Conservation (phyloP, 163 green algal genomes). For the Chlorella variabilis region DNA sequence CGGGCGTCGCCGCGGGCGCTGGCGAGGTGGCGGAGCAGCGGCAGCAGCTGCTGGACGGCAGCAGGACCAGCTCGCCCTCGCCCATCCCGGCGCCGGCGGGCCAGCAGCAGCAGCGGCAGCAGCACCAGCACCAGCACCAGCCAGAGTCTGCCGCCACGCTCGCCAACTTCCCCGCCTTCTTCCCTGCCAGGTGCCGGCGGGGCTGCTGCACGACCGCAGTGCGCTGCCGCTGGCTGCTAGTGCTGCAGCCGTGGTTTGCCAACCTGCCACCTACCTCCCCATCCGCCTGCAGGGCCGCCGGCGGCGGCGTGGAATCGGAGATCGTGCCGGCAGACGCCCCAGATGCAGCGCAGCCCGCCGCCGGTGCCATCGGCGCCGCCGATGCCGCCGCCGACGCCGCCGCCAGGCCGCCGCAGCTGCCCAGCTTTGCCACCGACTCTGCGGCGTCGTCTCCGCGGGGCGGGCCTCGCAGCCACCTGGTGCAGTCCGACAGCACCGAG, state of each 20-base stretch:
- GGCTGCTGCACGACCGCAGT: too few relatives aligned
- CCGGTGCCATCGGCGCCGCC: background rate
- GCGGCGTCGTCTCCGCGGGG: background rate
- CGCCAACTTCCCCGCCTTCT: constrained; percentile 2
- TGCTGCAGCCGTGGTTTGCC: too few relatives aligned
- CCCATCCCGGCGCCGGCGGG: background rate
- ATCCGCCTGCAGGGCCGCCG: too few relatives aligned
- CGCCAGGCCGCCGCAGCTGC: too few relatives aligned
- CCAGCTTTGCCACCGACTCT: background rate
- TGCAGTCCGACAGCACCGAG: constrained; percentile 16
- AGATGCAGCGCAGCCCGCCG: background rate
- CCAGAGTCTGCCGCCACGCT: background rate
- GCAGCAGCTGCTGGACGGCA: constrained; percentile 9
- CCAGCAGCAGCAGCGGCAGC: background rate
- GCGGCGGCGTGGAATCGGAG: background rate
- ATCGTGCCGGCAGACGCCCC: constrained; percentile 10
- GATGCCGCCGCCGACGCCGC: too few relatives aligned
- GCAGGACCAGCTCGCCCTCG: background rate
- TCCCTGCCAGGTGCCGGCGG: background rate
- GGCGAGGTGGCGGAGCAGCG: background rate
- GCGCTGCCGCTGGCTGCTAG: too few relatives aligned
- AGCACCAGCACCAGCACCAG: background rate
- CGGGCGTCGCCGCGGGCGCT: too few relatives aligned
- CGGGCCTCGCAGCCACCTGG: background rate
- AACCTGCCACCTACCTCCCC: too few relatives aligned